Base-by-base conservation (phyloP, 1,284 basidiomycete species). In the Papiliotrema flavescens region DNA sequence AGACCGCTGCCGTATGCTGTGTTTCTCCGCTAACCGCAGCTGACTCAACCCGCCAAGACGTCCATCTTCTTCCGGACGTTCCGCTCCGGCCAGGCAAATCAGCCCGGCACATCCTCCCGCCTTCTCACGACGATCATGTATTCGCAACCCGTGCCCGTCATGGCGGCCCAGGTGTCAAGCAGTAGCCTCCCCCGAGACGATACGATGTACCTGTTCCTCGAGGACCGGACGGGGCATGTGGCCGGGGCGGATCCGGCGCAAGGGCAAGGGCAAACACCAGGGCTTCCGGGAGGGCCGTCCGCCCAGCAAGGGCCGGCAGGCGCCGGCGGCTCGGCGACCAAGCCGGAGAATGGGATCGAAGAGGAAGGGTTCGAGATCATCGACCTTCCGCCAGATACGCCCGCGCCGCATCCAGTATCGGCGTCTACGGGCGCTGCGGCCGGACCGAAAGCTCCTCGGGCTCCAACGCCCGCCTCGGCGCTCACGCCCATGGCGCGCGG, bases 1-100 rank as follows among this genome's bases (percentile, higher is more conserved):
- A 37, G 35, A 37, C 40, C 20, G 11, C 11, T 13, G 43, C 11
- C n/a, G n/a, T n/a, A n/a, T n/a, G n/a, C 28, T 48, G 2, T 2
- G 2, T 46, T 37, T 4, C 32, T 37, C 20, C 40, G 20, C 40
- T 40, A 14, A 14, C 15, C 22, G 36, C 49, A 74, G 70, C 60
- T 71, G 26, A 62, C 66, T 20, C 61, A 66, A 49, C 68, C 70
- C 3, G 40, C 57, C 19, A 59, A 66, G 22, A 59, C 64, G 15
- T 59, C 64, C 17, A 61, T 70, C 32, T 66, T 71, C 49, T 57
- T 75, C 43, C 64, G 70, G 23, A 73, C 73, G 2, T 73, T 34
- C 26, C 20, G 36, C 22, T 44, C 50, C 5, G 44, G 22, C 22
- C 15, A 46, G 14, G 62, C 69, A 0, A 20, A 49, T n/a, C 42